A percentile compares a stretch with the other conserved stretches of the same genome.
phyloP scores from a whole-genome alignment of 371 early-diverging fungal species.

The Phascolomyces articulosus region DNA sequence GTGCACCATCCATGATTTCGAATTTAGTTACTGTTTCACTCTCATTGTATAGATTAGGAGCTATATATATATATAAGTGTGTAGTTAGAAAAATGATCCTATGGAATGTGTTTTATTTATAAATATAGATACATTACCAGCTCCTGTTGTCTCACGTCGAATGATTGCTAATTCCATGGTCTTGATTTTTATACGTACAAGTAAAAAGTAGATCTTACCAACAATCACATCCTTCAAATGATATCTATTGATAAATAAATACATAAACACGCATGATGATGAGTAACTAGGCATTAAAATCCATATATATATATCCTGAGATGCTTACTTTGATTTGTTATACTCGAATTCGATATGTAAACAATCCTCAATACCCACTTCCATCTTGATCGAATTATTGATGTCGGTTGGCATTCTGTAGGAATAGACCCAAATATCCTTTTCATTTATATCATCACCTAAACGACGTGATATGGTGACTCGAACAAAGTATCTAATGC shows the following conservation, averaged over 20 bases:
- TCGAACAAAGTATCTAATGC: constrained; percentile 82
- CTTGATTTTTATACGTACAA: constrained; percentile 99
- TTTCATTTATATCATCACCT: constrained; percentile 71
- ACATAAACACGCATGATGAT: too few species aligned
- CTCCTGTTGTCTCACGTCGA: constrained; percentile 96
- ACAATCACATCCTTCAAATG: constrained; percentile 98
- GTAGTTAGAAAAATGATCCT: too few species aligned
- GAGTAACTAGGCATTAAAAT: too few species aligned
- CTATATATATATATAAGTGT: constrained; percentile 41
- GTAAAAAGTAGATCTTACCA: constrained; percentile 97
- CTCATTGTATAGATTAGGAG: constrained; percentile 96
- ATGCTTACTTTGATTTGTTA: constrained; percentile 88
- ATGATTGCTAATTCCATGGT: constrained; percentile 99
- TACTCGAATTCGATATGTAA: constrained; percentile 95
- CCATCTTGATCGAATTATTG: constrained; percentile 93
- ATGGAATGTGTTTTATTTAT: too few species aligned
- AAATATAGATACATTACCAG: constrained; percentile 31
- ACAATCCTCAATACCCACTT: constrained; percentile 95
- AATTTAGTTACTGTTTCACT: constrained; percentile 97
- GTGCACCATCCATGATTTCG: constrained; percentile 99
- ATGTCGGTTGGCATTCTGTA: constrained; percentile 86
- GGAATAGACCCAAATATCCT: constrained; percentile 91
- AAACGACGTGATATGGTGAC: constrained; percentile 83
- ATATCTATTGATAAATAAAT: constrained; percentile 56
- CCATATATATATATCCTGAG: too few species aligned